phyloP scores from a whole-genome alignment of 1,284 basidiomycete genomes.

The Puccinia brachypodii region DNA sequence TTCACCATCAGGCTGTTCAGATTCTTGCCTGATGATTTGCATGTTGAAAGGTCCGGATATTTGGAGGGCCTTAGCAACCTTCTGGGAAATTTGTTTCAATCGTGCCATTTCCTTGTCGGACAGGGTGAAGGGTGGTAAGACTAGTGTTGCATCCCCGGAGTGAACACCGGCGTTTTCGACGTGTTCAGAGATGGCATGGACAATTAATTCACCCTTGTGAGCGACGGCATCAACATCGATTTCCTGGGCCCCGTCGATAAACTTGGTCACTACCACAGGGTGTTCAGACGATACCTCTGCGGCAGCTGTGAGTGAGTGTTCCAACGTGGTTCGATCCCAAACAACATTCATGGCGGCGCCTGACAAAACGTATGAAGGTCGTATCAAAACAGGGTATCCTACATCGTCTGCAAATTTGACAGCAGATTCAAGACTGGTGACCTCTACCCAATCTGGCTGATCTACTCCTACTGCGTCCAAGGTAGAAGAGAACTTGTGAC shows the following conservation, averaged over 20 bases:
- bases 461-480: constrained; percentile 93
- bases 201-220: constrained; percentile 86
- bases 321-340: constrained; percentile 81
- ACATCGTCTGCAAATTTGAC: constrained; percentile 88
- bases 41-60: constrained; percentile 99
- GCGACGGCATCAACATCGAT: constrained; percentile 98
- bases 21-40: constrained; percentile 91
- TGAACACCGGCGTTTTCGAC: constrained; percentile 99
- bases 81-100: constrained; percentile 88
- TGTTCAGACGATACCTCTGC: constrained; percentile 94
- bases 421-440: constrained; percentile 80
- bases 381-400: constrained; percentile 88
- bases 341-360: constrained; percentile 99
- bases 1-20: constrained; percentile 63
- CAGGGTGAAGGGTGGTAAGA: constrained; percentile 92
- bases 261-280: constrained; percentile 97
- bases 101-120: constrained; percentile 74
- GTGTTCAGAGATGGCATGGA: constrained; percentile 96
- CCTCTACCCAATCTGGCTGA: constrained; percentile 95
- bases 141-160: constrained; percentile 96
- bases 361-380: constrained; percentile 95
- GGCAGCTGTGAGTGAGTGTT: constrained; percentile 90
- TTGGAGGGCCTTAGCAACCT: constrained; percentile 89
- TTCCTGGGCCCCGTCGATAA: constrained; percentile 96
- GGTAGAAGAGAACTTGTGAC: constrained; percentile 97